phyloP scores from a whole-genome alignment of 73 alveolate genomes.

The Effrenium voratum region DNA sequence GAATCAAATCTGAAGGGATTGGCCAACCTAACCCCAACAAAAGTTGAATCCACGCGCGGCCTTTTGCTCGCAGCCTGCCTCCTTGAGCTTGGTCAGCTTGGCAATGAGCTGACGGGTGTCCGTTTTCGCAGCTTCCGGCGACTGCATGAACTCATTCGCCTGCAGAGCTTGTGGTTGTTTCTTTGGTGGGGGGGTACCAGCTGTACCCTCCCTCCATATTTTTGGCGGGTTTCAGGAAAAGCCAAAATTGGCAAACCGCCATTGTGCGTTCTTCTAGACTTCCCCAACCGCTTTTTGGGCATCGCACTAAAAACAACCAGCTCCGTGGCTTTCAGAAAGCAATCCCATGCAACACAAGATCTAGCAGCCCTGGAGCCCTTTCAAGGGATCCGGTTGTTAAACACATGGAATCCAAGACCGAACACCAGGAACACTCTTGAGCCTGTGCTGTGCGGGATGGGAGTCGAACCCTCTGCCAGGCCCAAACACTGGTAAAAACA shows the following conservation, averaged over 20 bases:
- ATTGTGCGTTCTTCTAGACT: not conserved
- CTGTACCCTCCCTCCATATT: not conserved
- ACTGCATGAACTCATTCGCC: conserved; percentile 27
- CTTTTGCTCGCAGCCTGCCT: not conserved
- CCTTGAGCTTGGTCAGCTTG: not conserved
- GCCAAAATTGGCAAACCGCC: not conserved
- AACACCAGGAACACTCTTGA: too few species aligned
- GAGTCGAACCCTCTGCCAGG: too few species aligned
- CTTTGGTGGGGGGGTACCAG: not conserved
- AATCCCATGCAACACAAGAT: too few species aligned
- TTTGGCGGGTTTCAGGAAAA: not conserved
- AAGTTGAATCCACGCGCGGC: not conserved
- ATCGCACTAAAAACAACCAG: not conserved
- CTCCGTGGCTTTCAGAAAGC: too few species aligned
- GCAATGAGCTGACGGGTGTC: conserved; percentile 31
- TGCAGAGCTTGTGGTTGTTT: not conserved
- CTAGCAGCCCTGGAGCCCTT: too few species aligned
- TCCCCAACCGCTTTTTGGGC: not conserved
- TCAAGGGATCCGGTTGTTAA: too few species aligned
- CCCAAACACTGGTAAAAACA: too few species aligned
- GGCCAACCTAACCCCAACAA: not conserved
- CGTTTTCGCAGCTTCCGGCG: conserved; percentile 15
- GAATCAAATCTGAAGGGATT: not conserved
- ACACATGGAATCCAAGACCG: too few species aligned
- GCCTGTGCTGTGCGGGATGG: too few species aligned